These are phyloP conservation scores for Solanum hybrid DNA, from an alignment of 305 asterid species.

Conservation along the genomic window DNA sequence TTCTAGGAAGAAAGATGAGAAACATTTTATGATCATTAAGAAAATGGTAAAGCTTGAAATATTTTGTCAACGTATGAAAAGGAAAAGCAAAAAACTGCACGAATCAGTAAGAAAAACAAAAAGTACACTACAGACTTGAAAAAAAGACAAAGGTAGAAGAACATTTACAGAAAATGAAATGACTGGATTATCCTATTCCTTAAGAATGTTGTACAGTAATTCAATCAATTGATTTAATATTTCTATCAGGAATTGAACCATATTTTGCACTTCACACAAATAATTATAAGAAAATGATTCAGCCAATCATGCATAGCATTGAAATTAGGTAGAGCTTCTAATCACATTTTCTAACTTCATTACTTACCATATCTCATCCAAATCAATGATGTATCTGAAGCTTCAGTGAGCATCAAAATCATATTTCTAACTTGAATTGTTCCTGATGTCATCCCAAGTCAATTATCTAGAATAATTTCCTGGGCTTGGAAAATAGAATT, in stretches of 20 bases:
- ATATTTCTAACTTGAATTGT: neutral
- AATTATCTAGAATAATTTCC: neutral
- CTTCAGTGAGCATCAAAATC: neutral
- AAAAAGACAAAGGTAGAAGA: neutral
- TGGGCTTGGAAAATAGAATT: neutral
- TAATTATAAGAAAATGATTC: neutral
- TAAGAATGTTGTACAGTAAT: neutral
- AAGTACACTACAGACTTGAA: neutral
- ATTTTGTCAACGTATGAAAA: neutral
- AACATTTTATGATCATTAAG: neutral
- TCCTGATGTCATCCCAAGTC: neutral
- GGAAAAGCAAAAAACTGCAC: neutral
- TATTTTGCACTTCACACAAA: neutral
- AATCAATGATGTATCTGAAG: neutral
- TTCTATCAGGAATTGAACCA: neutral
- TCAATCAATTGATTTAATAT: neutral
- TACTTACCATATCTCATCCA: neutral
- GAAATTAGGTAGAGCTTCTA: neutral
- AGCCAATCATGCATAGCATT: neutral
- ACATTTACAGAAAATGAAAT: neutral
- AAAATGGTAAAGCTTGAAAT: neutral
- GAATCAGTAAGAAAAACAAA: neutral
- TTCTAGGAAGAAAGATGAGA: neutral
- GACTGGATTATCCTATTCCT: neutral
- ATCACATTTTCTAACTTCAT: neutral